Base-by-base conservation (phyloP, 768 basidiomycete species). In the Sporobolomyces roseus region DNA sequence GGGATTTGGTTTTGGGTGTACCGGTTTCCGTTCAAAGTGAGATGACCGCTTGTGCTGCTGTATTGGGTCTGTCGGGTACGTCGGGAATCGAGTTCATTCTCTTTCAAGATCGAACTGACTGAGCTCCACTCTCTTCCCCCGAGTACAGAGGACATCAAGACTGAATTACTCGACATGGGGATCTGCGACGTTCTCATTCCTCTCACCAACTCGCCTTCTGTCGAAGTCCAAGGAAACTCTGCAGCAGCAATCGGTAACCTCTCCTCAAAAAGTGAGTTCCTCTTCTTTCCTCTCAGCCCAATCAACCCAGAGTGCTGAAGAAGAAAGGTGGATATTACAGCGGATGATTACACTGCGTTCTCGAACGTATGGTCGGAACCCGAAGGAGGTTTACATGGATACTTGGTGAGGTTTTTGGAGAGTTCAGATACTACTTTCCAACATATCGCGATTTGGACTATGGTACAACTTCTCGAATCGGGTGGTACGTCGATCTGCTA, bases 361-460 rank as follows among this genome's bases (percentile, higher is more conserved):
- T 94, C 92, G 74, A 90, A 91, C 63, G 94, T 97, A 17, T 98
- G 96, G 96, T 90, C 92, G 75, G 89, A 92, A 78, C 96, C 96
- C 10, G 93, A 96, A 64, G 96, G 93, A 25, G 96, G 96, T 49
- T 88, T 99, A 84, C 94, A 97, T 78, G 85, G 85, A 68, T 99
- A 99, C 80, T 83, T 99, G 50, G 88, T 91, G 77, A 85, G 91
- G 51, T 99, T 99, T 85, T 80, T 99, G 74, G 90, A 86, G 48
- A 93, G 90, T 76, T 82, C 89, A 9, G 96, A 99, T 76, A 88
- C 91, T 19, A 99, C 96, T 1, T 99, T 99, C 87, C 93, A 97
- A 79, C 96, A 99, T 77, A 99, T 98, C 71, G 96, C 96, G 38
- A 93, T 99, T 50, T 99, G 96, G 96, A 97, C 96, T 0, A 93